Evolutionary conservation across 495 filamentous ascomycete species (phyloP).

Genomic region (Talaromyces borbonicus): DNA sequence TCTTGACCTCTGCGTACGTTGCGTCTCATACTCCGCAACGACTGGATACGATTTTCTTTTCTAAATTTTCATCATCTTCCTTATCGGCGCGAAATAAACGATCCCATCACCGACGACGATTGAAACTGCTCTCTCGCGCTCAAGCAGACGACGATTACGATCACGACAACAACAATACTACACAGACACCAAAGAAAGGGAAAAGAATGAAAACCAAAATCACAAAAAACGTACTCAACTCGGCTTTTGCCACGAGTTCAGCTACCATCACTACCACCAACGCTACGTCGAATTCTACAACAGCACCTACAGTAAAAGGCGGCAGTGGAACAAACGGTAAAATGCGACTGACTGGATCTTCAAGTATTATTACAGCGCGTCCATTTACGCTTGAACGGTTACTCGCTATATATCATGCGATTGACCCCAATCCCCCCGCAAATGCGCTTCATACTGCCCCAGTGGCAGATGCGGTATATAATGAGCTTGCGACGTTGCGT

Average conservation of each 20-base stretch:
- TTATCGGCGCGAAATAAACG: conserved; percentile 38
- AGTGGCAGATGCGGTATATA: conserved; percentile 52
- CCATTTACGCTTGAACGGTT: conserved; percentile 82
- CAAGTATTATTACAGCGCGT: conserved; percentile 60
- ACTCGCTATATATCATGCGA: conserved; percentile 75
- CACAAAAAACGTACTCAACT: conserved; percentile 39
- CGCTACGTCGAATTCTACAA: too few relatives aligned
- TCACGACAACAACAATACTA: conserved; percentile 16
- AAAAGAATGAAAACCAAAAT: conserved; percentile 33
- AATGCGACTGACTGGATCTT: conserved; percentile 50
- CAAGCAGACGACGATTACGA: conserved; percentile 29
- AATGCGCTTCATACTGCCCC: conserved; percentile 37
- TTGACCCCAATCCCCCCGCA: conserved; percentile 54
- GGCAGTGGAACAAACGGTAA: conserved; percentile 14
- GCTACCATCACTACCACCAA: conserved; percentile 12
- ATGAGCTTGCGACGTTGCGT: conserved; percentile 70
- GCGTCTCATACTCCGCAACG: conserved; percentile 78
- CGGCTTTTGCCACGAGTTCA: conserved; percentile 30
- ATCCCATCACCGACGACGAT: conserved; percentile 46
- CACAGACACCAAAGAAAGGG: conserved; percentile 24
- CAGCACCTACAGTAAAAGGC: too few relatives aligned
- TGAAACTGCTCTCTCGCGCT: conserved; percentile 35
- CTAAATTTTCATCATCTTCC: conserved; percentile 56
- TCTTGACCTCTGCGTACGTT: conserved; percentile 82
- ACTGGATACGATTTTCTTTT: conserved; percentile 75